phyloP scores from a whole-genome alignment of 73 alveolate species.

The Urostyla sp. region DNA sequence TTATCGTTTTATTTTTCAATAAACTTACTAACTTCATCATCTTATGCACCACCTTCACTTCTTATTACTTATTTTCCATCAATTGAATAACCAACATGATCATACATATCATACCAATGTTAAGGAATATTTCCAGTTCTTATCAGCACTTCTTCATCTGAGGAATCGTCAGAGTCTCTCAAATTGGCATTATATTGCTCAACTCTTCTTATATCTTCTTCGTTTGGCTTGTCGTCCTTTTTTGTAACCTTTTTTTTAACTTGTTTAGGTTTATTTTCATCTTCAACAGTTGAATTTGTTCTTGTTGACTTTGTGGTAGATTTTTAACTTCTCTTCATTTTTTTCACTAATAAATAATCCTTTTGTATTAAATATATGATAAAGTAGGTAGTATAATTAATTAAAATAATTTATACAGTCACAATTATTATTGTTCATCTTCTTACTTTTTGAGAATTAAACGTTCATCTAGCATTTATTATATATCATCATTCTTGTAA shows the following conservation, averaged over 20 bases:
- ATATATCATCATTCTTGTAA: too few relatives aligned
- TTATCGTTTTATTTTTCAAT: constrained; percentile 91
- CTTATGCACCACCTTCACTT: constrained; percentile 65
- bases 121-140: constrained; percentile 92
- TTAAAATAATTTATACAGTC: too few relatives aligned
- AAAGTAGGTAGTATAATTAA: too few relatives aligned
- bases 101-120: constrained; percentile 92
- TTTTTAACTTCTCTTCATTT: background rate
- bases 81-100: constrained; percentile 92
- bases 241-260: background rate
- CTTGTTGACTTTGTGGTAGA: background rate
- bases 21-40: constrained; percentile 93
- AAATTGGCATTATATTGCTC: background rate
- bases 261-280: background rate
- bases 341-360: too few relatives aligned
- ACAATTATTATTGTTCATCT: too few relatives aligned
- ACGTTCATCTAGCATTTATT: too few relatives aligned
- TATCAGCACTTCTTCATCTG: constrained; percentile 93
- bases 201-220: constrained; percentile 13
- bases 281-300: background rate
- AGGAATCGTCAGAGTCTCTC: constrained; percentile 82
- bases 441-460: too few relatives aligned
- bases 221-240: background rate
- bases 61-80: constrained; percentile 84
- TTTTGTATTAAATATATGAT: too few relatives aligned